These are phyloP conservation scores for Flagelloscypha sp. DNA, from an alignment of 768 basidiomycete genomes.

Conservation along the genomic window DNA sequence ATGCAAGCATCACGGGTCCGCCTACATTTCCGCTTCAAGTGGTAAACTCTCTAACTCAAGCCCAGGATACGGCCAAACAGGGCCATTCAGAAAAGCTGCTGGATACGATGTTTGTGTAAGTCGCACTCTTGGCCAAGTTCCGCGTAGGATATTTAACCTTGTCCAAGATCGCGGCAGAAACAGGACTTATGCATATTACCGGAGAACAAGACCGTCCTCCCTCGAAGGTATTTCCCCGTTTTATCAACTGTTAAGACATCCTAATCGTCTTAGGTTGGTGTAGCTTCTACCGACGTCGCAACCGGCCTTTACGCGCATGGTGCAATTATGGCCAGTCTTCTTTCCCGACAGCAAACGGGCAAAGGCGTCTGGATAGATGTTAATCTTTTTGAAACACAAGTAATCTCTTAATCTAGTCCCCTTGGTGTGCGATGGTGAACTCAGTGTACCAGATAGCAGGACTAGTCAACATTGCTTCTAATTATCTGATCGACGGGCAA, in stretches of 20 bases:
- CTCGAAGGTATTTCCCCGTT: too few species aligned
- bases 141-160: conserved; percentile 33
- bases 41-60: conserved; percentile 17
- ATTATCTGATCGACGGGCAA: conserved; percentile 80
- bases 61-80: conserved; percentile 78
- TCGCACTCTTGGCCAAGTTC: too few species aligned
- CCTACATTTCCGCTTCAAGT: conserved; percentile 2
- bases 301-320: conserved; percentile 88
- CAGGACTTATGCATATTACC: conserved; percentile 93
- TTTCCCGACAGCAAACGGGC: conserved; percentile 78
- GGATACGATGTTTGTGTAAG: conserved; percentile 93
- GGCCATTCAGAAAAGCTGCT: conserved; percentile 74
- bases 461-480: conserved; percentile 86
- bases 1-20: conserved; percentile 73
- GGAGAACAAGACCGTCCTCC: conserved; percentile 83
- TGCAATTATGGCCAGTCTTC: conserved; percentile 83
- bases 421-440: too few species aligned
- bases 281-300: conserved; percentile 85
- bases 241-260: too few species aligned
- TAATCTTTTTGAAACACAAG: conserved; percentile 88
- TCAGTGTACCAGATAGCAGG: conserved; percentile 78
- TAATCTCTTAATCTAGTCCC: too few species aligned
- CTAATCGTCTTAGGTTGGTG: too few species aligned
- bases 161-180: conserved; percentile 81
- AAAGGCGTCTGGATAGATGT: conserved; percentile 88